Evolutionary conservation across 2,329 filamentous ascomycete species (phyloP), one percentile per base, ranked within the genome.

Genomic region (Pseudogymnoascus sp.): DNA sequence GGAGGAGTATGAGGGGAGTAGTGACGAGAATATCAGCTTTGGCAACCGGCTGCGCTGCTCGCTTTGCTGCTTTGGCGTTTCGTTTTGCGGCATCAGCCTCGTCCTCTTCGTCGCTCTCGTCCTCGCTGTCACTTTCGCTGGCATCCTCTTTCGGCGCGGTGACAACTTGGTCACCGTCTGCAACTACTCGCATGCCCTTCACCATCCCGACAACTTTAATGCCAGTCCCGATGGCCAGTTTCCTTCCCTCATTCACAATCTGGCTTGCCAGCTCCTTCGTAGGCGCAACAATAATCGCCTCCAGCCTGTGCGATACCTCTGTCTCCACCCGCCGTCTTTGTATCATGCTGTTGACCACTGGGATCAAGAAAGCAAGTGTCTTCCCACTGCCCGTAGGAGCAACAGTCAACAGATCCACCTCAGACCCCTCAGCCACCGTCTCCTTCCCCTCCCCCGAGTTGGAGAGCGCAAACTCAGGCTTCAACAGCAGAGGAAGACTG

Each of bases 371-470:
- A 16, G 92, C 92, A 67, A 99, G 80, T 0, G 95, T 99, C 80
- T 99, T 99, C 51, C 95, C 95, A 74, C 93, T 98, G 23, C 95
- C 95, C 0, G 95, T 99, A 1, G 95, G 95, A 2, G 95, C 95
- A 48, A 98, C 87, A 0, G 91, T 90, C 67, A 99, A 77, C 41
- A 99, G 85, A 78, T 99, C 88, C 4, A 93, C 79, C 54, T 69
- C 63, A 6, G 60, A 45, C 7, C 36, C 61, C 31, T 69, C 67
- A 6, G 68, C 68, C 28, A 73, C 67, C 13, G 25, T 6, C 34
- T 71, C 69, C 19, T 79, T 65, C 19, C 76, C 75, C 21, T 72
- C 72, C 25, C 74, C 64, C 19, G 74, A 70, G 48, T 74, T 71
- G n/a, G 72, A 66, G 31, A 86, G 76, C 0, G 83, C 83, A 64